Evolutionary conservation across 2,329 filamentous ascomycete species (phyloP).

Genomic region (Alternaria gansuensis): DNA sequence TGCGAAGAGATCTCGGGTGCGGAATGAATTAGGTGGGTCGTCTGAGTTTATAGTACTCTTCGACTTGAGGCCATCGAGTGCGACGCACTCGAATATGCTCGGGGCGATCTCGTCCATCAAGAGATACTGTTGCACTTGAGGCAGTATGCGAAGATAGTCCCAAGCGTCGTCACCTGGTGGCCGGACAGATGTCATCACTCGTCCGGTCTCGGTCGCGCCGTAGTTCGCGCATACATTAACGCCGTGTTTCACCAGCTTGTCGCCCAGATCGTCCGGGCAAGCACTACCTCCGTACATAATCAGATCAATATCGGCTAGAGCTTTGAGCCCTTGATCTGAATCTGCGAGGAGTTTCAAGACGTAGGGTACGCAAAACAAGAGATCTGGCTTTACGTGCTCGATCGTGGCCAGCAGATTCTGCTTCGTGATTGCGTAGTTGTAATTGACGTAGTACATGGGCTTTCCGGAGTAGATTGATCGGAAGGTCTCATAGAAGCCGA

Average conservation of each 20-base stretch:
- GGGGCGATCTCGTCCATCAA: constrained; percentile 52
- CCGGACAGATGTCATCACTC: constrained; percentile 69
- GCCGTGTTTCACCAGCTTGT: constrained; percentile 61
- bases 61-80: constrained; percentile 52
- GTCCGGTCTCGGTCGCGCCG: constrained; percentile 69
- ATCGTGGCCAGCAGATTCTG: constrained; percentile 30
- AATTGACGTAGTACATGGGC: constrained; percentile 32
- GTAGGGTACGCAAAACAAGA: constrained; percentile 70
- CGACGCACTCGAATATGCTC: constrained; percentile 54
- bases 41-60: constrained; percentile 55
- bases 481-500: constrained; percentile 38
- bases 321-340: constrained; percentile 62
- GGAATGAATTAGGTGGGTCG: constrained; percentile 57
- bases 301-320: constrained; percentile 59
- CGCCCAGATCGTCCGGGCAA: constrained; percentile 68
- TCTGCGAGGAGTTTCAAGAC: constrained; percentile 70
- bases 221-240: constrained; percentile 64
- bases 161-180: constrained; percentile 64
- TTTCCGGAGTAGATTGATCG: constrained; percentile 38
- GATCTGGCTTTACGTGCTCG: constrained; percentile 54
- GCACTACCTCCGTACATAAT: constrained; percentile 67
- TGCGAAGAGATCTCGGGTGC: constrained; percentile 61
- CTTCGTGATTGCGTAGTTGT: constrained; percentile 35
- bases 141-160: constrained; percentile 63
- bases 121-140: constrained; percentile 54